Evolutionary conservation across 805 yeast genomes (phyloP).

Genomic region (Ogataea nakhonphanomensis): DNA sequence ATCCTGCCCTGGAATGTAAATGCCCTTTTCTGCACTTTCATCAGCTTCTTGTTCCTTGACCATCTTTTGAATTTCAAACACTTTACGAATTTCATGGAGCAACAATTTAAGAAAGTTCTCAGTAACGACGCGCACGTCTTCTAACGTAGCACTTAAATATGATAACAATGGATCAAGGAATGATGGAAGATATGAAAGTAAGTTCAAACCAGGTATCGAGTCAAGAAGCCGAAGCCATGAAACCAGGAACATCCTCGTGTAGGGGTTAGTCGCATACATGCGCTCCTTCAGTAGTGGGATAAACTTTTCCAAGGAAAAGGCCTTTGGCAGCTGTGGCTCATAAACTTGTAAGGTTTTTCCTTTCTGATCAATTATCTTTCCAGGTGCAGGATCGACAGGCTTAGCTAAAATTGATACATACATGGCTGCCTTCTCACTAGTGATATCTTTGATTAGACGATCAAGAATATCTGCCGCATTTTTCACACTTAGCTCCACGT

Average conservation of each 20-base stretch:
- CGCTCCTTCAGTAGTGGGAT: constrained; percentile 90
- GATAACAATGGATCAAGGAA: constrained; percentile 80
- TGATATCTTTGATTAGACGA: constrained; percentile 87
- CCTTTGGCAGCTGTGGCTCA: constrained; percentile 55
- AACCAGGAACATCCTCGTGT: constrained; percentile 84
- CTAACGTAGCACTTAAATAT: constrained; percentile 77
- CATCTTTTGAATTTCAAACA: constrained; percentile 63
- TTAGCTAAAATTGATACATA: constrained; percentile 66
- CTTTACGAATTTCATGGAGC: constrained; percentile 73
- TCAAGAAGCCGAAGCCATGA: constrained; percentile 93
- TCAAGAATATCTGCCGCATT: constrained; percentile 95
- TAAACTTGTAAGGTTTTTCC: constrained; percentile 61
- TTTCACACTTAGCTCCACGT: constrained; percentile 84
- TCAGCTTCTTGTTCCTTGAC: constrained; percentile 34
- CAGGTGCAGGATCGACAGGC: constrained; percentile 37
- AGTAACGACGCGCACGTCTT: constrained; percentile 85
- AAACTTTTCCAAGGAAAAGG: constrained; percentile 82
- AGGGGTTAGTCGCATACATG: constrained; percentile 88
- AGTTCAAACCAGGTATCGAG: constrained; percentile 87
- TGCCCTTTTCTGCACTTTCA: constrained; percentile 44
- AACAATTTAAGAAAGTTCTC: constrained; percentile 71
- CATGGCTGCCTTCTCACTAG: constrained; percentile 88
- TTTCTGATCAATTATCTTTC: constrained; percentile 48
- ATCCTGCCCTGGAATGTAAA: constrained; percentile 76
- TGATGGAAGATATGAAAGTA: constrained; percentile 83